phyloP scores from a whole-genome alignment of 768 basidiomycete genomes.

The Tylopilus cervinicoccineus region DNA sequence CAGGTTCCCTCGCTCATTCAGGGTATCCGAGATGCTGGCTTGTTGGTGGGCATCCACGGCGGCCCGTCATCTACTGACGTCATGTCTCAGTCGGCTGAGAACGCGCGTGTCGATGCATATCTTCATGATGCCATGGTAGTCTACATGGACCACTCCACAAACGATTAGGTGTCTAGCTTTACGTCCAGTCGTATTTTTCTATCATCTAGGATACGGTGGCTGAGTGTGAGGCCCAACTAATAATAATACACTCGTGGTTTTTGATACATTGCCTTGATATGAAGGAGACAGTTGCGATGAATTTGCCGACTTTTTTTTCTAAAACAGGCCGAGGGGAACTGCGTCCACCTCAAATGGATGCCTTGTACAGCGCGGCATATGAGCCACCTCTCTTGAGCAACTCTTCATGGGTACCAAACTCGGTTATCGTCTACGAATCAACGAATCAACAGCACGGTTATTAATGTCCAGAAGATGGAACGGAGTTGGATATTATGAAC shows the following conservation, averaged over 20 bases:
- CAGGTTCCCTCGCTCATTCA: slow-evolving; percentile 88
- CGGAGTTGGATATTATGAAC: slow-evolving; percentile 20
- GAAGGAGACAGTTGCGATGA: slow-evolving; percentile 10
- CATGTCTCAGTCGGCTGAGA: slow-evolving; percentile 39
- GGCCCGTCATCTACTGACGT: slow-evolving; percentile 39
- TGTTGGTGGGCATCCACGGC: slow-evolving; percentile 86
- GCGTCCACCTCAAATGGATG: slow-evolving; percentile 47
- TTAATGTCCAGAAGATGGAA: slow-evolving; percentile 13
- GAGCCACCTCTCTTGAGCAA: slow-evolving; percentile 55
- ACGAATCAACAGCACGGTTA: slow-evolving; percentile 18
- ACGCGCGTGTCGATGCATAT: slow-evolving; percentile 61
- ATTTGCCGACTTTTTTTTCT: slow-evolving; percentile 9
- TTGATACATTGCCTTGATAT: slow-evolving; percentile 24
- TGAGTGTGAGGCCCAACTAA: slow-evolving; percentile 12
- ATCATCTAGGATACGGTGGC: slow-evolving; percentile 25
- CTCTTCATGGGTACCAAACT: slow-evolving; percentile 73
- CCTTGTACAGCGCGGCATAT: slow-evolving; percentile 67
- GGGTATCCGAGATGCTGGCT: slow-evolving; percentile 82
- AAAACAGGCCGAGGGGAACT: not conserved
- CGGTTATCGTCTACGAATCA: slow-evolving; percentile 55
- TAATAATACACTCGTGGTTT: slow-evolving; percentile 21
- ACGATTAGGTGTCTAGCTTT: slow-evolving; percentile 38
- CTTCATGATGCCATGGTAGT: slow-evolving; percentile 60
- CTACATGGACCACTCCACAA: slow-evolving; percentile 60
- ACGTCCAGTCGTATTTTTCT: slow-evolving; percentile 17